Percentiles rank a stretch among this genome's conserved stretches.
These are phyloP conservation scores for Clonostachys chloroleuca DNA, from an alignment of 2,329 filamentous ascomycete species.

Conservation along the genomic window DNA sequence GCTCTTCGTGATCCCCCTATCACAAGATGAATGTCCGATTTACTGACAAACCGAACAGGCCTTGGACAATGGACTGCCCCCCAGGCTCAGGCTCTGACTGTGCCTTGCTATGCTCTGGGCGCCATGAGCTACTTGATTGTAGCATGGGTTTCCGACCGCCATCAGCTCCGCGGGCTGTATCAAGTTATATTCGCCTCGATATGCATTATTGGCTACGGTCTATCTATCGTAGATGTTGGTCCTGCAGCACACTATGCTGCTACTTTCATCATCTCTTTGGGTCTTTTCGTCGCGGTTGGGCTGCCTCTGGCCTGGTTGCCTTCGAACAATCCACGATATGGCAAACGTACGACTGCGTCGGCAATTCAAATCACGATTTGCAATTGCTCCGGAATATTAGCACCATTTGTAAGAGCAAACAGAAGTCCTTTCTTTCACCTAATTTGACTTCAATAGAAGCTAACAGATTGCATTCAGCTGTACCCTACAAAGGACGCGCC, in stretches of 20 bases:
- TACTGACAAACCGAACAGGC: background rate
- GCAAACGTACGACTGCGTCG: background rate
- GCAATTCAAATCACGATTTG: slow-evolving; percentile 1
- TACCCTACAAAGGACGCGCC: background rate
- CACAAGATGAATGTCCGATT: no score
- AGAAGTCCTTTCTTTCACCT: background rate
- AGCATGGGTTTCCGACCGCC: slow-evolving; percentile 49
- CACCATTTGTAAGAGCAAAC: slow-evolving; percentile 9
- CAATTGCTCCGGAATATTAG: background rate
- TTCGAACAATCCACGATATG: slow-evolving; percentile 1
- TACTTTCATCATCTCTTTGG: slow-evolving; percentile 3
- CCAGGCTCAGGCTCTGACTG: slow-evolving; percentile 29
- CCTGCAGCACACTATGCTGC: slow-evolving; percentile 1
- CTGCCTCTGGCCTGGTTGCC: slow-evolving; percentile 3
- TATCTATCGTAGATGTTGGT: background rate
- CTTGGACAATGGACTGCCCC: background rate
- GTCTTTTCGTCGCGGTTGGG: slow-evolving; percentile 3
- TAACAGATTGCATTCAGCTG: background rate
- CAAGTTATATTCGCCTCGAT: background rate
- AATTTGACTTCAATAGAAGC: background rate
- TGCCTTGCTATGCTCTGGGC: slow-evolving; percentile 58
- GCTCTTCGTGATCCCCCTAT: no score
- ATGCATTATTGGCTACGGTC: slow-evolving; percentile 1
- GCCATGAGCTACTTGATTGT: slow-evolving; percentile 52
- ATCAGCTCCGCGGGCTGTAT: slow-evolving; percentile 9